These are phyloP conservation scores for Aspergillus amoenus DNA, from an alignment of 2,329 filamentous ascomycete genomes.

Conservation along the genomic window DNA sequence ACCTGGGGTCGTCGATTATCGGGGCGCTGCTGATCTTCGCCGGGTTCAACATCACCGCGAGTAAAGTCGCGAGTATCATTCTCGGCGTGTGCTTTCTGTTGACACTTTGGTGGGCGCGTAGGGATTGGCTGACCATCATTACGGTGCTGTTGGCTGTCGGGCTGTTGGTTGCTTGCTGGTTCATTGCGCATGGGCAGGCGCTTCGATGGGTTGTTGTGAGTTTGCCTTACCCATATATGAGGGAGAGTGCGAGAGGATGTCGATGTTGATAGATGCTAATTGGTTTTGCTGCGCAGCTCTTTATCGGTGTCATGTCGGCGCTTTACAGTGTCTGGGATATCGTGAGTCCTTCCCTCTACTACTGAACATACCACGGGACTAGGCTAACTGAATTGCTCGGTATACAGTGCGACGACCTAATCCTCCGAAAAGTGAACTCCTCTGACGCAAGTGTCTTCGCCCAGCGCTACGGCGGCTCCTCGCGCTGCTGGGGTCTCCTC, in stretches of 20 bases:
- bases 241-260: no score
- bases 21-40: slow-evolving; percentile 76
- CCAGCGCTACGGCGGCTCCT: slow-evolving; percentile 73
- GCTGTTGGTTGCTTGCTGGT: slow-evolving; percentile 73
- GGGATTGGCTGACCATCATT: slow-evolving; percentile 72
- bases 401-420: slow-evolving; percentile 69
- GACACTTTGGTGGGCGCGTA: slow-evolving; percentile 79
- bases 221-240: slow-evolving; percentile 16
- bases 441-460: slow-evolving; percentile 80
- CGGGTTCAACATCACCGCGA: slow-evolving; percentile 78
- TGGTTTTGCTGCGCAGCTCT: slow-evolving; percentile 51
- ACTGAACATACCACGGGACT: background rate
- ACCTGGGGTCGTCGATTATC: slow-evolving; percentile 74
- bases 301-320: slow-evolving; percentile 79
- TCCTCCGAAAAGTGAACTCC: slow-evolving; percentile 75
- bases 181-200: slow-evolving; percentile 73
- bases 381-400: background rate
- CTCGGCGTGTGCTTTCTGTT: slow-evolving; percentile 72
- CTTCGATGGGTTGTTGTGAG: slow-evolving; percentile 68
- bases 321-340: slow-evolving; percentile 85
- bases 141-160: slow-evolving; percentile 71
- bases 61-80: slow-evolving; percentile 73
- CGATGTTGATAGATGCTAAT: background rate
- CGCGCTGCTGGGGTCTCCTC: slow-evolving; percentile 76
- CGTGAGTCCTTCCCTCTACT: slow-evolving; percentile 37